phyloP scores from a whole-genome alignment of 1,139 yeast species.

The Nakaseomyces nivariensis region DNA sequence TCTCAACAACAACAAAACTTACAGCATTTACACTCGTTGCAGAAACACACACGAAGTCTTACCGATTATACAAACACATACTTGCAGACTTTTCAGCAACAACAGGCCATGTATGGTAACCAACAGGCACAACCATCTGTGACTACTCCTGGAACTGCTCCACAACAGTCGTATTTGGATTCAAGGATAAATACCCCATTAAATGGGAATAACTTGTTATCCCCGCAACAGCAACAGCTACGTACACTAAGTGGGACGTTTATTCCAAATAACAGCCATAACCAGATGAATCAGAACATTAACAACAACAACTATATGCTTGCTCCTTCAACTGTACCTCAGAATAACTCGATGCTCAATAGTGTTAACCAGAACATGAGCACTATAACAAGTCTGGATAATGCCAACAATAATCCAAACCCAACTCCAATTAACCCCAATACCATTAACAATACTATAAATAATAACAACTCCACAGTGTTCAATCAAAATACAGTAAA shows the following conservation, averaged over 20 bases:
- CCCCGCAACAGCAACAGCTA: constrained; percentile 5
- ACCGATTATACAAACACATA: constrained; percentile 17
- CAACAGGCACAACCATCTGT: neutral
- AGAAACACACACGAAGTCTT: constrained; percentile 17
- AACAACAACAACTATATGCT: neutral
- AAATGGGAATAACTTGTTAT: constrained; percentile 3
- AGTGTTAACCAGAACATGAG: neutral
- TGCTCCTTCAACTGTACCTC: neutral
- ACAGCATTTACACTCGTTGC: constrained; percentile 28
- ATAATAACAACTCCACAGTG: neutral
- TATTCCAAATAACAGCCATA: neutral
- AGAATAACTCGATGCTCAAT: neutral
- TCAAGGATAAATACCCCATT: constrained; percentile 1
- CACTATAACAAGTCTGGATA: constrained; percentile 1
- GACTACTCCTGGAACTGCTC: neutral
- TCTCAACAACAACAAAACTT: constrained; percentile 32
- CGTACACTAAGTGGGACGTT: constrained; percentile 1
- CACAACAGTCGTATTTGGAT: neutral
- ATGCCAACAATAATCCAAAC: neutral
- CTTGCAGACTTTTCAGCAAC: constrained; percentile 24
- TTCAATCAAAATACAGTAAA: neutral
- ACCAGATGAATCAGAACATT: neutral
- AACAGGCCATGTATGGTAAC: constrained; percentile 8
- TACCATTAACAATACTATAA: constrained; percentile 5
- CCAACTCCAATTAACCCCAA: neutral